Percentiles rank a stretch among this genome's conserved stretches.
These are phyloP conservation scores for Mycena galopus DNA, from an alignment of 768 basidiomycete genomes.

Conservation along the genomic window DNA sequence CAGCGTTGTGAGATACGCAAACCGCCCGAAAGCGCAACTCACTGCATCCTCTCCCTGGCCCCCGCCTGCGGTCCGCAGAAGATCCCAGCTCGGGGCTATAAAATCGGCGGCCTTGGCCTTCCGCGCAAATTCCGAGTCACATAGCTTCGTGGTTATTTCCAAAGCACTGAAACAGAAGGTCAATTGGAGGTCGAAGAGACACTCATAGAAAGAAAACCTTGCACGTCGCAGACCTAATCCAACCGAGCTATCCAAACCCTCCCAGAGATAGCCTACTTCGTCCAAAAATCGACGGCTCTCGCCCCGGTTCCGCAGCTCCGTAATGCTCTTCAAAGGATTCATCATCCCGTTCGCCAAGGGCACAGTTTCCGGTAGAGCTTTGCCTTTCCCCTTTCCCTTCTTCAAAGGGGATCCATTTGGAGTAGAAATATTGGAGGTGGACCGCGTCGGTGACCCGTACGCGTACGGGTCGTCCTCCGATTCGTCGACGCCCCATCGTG, in stretches of 20 bases:
- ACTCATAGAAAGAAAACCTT: slow-evolving; percentile 60
- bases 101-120: slow-evolving; percentile 86
- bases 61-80: slow-evolving; percentile 69
- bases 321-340: slow-evolving; percentile 84
- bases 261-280: slow-evolving; percentile 88
- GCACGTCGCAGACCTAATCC: slow-evolving; percentile 72
- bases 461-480: slow-evolving; percentile 78
- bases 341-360: slow-evolving; percentile 69
- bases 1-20: background rate
- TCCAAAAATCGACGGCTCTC: slow-evolving; percentile 86
- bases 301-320: slow-evolving; percentile 84
- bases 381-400: slow-evolving; percentile 55
- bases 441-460: slow-evolving; percentile 46
- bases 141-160: slow-evolving; percentile 82
- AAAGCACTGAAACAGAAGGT: slow-evolving; percentile 67
- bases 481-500: slow-evolving; percentile 86
- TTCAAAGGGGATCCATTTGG: slow-evolving; percentile 55
- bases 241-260: slow-evolving; percentile 73
- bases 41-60: slow-evolving; percentile 71
- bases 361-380: slow-evolving; percentile 43
- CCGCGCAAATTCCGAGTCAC: slow-evolving; percentile 80
- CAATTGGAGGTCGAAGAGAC: background rate
- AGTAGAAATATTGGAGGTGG: slow-evolving; percentile 46
- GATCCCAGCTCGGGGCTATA: slow-evolving; percentile 75
- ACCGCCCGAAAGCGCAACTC: background rate